phyloP scores from a whole-genome alignment of 139 green algal species.

The Haematococcus lacustris region DNA sequence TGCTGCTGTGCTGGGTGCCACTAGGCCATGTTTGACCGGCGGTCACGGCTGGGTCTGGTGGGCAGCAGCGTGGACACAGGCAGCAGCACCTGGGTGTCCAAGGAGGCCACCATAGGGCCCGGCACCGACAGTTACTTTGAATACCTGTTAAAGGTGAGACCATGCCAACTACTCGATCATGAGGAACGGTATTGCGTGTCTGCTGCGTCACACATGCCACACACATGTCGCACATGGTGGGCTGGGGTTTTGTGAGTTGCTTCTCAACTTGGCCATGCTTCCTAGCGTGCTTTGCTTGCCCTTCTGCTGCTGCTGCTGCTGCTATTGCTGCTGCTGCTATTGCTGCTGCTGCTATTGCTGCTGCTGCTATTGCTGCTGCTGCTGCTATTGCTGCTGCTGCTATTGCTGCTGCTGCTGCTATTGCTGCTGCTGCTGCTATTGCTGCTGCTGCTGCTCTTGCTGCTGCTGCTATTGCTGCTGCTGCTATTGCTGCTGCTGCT shows the following conservation, averaged over 20 bases:
- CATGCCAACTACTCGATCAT: no score
- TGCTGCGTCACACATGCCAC: background rate
- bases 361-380: background rate
- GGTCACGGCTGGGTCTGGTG: constrained; percentile 4
- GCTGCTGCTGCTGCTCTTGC: background rate
- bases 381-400: background rate
- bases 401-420: background rate
- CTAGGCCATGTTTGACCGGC: constrained; percentile 3
- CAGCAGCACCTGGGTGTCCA: constrained; percentile 12
- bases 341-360: background rate
- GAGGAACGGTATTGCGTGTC: no score
- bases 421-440: background rate
- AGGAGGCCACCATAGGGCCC: constrained; percentile 7
- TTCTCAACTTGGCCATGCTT: background rate
- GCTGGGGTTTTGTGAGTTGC: background rate
- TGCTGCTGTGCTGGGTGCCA: background rate
- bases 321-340: background rate
- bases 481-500: background rate
- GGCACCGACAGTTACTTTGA: constrained; percentile 78
- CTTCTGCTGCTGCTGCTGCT: background rate
- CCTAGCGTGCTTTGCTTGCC: background rate
- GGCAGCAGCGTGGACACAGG: constrained; percentile 3
- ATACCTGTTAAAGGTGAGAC: constrained; percentile 72
- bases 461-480: background rate
- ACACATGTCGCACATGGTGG: background rate